Conservation (phyloP, 116 monocot genomes). For the Iris pallida region DNA sequence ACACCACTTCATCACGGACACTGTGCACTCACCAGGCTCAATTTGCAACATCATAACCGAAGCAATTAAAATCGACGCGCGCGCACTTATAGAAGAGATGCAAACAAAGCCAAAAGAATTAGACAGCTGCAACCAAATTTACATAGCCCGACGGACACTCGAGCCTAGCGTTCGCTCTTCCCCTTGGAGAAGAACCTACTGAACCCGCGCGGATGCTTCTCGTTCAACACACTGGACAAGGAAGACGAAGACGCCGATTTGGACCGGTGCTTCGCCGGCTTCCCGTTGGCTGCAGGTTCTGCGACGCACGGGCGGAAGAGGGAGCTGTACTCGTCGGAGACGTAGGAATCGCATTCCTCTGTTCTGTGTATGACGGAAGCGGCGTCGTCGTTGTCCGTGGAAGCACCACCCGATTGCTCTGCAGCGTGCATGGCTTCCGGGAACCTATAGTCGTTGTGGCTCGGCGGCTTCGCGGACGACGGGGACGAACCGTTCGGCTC, state of each 20-base stretch:
- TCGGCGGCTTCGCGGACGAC: constrained; percentile 12
- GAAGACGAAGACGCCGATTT: constrained; percentile 43
- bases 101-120: too few relatives aligned
- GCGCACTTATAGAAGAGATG: too few relatives aligned
- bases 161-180: constrained; percentile 22
- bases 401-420: constrained; percentile 1
- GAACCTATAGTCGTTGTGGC: constrained; percentile 12
- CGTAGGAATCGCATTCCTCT: constrained; percentile 29
- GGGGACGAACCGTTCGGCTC: constrained; percentile 13
- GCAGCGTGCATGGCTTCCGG: constrained; percentile 1
- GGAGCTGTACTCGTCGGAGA: constrained; percentile 20
- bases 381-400: constrained; percentile 14
- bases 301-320: constrained; percentile 26
- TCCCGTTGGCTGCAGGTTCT: constrained; percentile 33
- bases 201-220: constrained; percentile 54
- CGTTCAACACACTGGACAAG: constrained; percentile 22
- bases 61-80: too few relatives aligned
- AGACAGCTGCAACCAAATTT: background rate
- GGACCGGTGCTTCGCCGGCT: constrained; percentile 57
- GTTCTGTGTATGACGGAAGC: constrained; percentile 17
- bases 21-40: too few relatives aligned
- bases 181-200: constrained; percentile 66
- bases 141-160: background rate
- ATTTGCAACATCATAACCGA: too few relatives aligned
- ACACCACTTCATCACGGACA: too few relatives aligned